Percentiles rank a stretch among this genome's conserved stretches.
Evolutionary conservation across 1,284 basidiomycete species (phyloP).

Genomic region (Porogramme epimiltina): DNA sequence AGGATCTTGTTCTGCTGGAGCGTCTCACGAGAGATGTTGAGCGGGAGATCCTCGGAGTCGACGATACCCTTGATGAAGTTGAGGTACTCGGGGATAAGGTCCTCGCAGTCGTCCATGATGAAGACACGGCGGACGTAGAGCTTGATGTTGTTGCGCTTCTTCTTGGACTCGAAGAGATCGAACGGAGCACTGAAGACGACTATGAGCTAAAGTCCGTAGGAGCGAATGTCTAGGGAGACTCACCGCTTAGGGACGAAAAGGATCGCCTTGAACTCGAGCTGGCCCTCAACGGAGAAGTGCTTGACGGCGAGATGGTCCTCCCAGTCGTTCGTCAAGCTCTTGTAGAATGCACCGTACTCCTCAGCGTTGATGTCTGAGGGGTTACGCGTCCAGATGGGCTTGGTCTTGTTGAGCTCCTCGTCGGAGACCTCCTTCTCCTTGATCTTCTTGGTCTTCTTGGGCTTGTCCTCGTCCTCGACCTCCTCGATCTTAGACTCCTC

Average conservation of each 20-base stretch:
- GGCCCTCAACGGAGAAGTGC: conserved; percentile 99
- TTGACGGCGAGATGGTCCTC: conserved; percentile 99
- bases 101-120: conserved; percentile 99
- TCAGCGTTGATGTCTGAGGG: conserved; percentile 91
- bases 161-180: conserved; percentile 99
- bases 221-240: conserved; percentile 25
- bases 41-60: conserved; percentile 99
- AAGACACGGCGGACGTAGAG: conserved; percentile 99
- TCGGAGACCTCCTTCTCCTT: conserved; percentile 89
- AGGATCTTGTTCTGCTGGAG: conserved; percentile 99
- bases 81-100: conserved; percentile 99
- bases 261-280: conserved; percentile 99
- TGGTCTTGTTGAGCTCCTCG: conserved; percentile 99
- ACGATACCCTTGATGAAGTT: conserved; percentile 99
- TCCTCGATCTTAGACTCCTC: conserved; percentile 74
- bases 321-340: conserved; percentile 99
- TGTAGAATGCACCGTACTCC: conserved; percentile 98
- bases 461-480: conserved; percentile 83
- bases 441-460: conserved; percentile 98
- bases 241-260: conserved; percentile 96
- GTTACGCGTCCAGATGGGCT: conserved; percentile 99
- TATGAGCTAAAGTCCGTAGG: background rate
- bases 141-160: conserved; percentile 99
- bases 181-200: conserved; percentile 78
- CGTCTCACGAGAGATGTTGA: conserved; percentile 99